Conservation (phyloP, 2,329 filamentous ascomycete genomes). For the Colletotrichum agaves region DNA sequence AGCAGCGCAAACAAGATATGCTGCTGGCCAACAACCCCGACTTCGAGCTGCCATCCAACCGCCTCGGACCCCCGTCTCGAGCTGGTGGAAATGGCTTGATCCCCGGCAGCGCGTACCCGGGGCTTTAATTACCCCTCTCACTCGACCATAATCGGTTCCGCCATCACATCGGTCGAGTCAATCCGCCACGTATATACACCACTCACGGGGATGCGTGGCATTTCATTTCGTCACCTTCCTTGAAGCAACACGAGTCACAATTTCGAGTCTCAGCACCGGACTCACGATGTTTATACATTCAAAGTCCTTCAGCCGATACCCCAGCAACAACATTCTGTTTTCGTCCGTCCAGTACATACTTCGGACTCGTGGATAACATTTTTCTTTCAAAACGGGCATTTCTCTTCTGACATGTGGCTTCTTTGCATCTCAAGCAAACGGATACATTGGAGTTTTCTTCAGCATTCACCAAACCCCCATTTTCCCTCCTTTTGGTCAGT, state of each 20-base stretch:
- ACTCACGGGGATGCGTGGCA: slow-evolving; percentile 21
- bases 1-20: slow-evolving; percentile 73
- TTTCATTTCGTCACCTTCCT: slow-evolving; percentile 36
- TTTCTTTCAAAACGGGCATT: slow-evolving; percentile 21
- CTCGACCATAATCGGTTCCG: slow-evolving; percentile 29
- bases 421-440: slow-evolving; percentile 26
- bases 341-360: slow-evolving; percentile 35
- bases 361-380: slow-evolving; percentile 29
- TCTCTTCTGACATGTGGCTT: slow-evolving; percentile 29
- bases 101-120: slow-evolving; percentile 65
- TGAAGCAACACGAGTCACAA: slow-evolving; percentile 30
- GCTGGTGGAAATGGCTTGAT: slow-evolving; percentile 57
- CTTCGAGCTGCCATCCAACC: slow-evolving; percentile 74
- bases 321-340: slow-evolving; percentile 27
- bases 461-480: not conserved
- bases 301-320: slow-evolving; percentile 36
- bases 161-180: slow-evolving; percentile 26
- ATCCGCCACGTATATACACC: slow-evolving; percentile 33
- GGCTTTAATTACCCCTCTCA: slow-evolving; percentile 41
- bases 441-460: slow-evolving; percentile 22
- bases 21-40: slow-evolving; percentile 85
- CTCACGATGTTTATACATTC: slow-evolving; percentile 33
- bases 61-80: slow-evolving; percentile 43
- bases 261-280: slow-evolving; percentile 30
- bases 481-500: not conserved